Evolutionary conservation across 2,329 filamentous ascomycete genomes (phyloP), one percentile per base, ranked within the genome.

Genomic region (Nemania diffusa): DNA sequence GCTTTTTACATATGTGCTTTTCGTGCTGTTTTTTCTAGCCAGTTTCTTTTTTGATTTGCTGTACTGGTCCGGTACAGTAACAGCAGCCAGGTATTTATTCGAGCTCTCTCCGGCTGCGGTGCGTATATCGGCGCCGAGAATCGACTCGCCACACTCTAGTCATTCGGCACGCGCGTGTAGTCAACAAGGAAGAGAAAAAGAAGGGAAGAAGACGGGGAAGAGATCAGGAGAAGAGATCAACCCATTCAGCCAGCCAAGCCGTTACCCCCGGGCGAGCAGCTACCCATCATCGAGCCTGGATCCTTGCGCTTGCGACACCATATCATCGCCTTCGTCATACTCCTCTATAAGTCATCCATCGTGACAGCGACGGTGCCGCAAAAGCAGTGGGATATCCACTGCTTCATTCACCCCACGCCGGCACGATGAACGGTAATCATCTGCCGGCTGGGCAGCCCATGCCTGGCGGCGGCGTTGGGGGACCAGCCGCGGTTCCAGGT

Each of bases 371-470:
- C 20, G 24, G 44, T 26, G 11, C 60, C 53, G 20, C 64, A 44
- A 40, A 69, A 73, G 76, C 73, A 71, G 76, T 76, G 76, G 67
- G 73, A 76, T 75, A 73, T 62, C 73, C 75, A 70, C 74, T 76
- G 73, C 74, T 74, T 74, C 69, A 69, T 73, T 60, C 73, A 79
- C 87, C 65, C 86, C 85, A 87, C 82, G 87, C 87, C 88, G 89
- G 88, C 87, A 92, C 86, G 90, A 93, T 93, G 90, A 91, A 89
- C 84, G 84, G 84, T 82, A 86, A 84, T 86, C 89, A 91, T 90
- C 88, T 91, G 89, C 88, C 90, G 88, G 89, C 89, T 88, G 90
- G 90, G 86, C 88, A 90, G 82, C 84, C 84, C 79, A 85, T 87
- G 82, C 84, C 83, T 76, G 70, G 64, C n/a, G 70, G 64, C n/a